Conservation (phyloP, 768 basidiomycete genomes). For the Ephemerocybe angulata region DNA sequence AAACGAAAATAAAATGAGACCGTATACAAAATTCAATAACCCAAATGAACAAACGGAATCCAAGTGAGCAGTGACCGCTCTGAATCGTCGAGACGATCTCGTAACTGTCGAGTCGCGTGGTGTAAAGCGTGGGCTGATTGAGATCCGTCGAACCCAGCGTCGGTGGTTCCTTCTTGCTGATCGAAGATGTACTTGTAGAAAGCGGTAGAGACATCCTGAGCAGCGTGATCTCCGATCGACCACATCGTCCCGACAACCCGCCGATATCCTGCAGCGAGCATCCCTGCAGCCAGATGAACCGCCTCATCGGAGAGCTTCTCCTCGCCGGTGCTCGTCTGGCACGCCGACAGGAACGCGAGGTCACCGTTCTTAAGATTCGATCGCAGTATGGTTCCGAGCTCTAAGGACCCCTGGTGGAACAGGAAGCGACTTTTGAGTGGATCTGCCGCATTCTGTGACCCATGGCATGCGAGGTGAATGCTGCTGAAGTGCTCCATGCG, state of each 20-base stretch:
- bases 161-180: background rate
- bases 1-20: too few relatives aligned
- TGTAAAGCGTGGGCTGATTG: constrained; percentile 18
- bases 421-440: constrained; percentile 22
- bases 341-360: constrained; percentile 39
- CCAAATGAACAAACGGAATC: constrained; percentile 17
- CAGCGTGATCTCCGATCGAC: constrained; percentile 31
- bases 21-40: background rate
- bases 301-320: constrained; percentile 29
- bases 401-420: constrained; percentile 19
- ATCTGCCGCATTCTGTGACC: constrained; percentile 20
- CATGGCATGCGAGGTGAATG: constrained; percentile 34
- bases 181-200: constrained; percentile 23
- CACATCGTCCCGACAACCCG: constrained; percentile 38
- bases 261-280: constrained; percentile 28
- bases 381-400: constrained; percentile 11
- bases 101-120: constrained; percentile 12
- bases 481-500: constrained; percentile 14
- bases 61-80: constrained; percentile 10
- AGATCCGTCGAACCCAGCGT: constrained; percentile 4
- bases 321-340: constrained; percentile 33
- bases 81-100: constrained; percentile 7
- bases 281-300: constrained; percentile 37
- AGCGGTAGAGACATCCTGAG: constrained; percentile 22
- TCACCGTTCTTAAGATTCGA: constrained; percentile 13